Evolutionary conservation across 2,329 filamentous ascomycete species (phyloP), one percentile per base, ranked within the genome.

Genomic region (Metarhizium brunneum): DNA sequence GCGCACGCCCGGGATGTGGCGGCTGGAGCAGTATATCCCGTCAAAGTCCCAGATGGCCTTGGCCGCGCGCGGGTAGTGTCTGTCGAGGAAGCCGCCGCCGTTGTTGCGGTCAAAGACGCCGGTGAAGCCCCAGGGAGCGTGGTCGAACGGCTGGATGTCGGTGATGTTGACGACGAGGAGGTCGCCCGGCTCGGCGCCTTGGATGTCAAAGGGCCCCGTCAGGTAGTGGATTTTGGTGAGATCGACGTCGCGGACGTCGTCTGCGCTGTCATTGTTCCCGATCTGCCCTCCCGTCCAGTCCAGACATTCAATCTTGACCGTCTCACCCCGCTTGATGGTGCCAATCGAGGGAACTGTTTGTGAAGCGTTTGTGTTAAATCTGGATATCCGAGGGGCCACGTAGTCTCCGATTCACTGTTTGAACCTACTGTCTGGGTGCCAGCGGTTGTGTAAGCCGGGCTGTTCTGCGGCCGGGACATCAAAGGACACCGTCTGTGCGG

Each of bases 251-350:
- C 84, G 84, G 56, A 96, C 74, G 66, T 96, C 92, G 64, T 96
- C 88, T n/a, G 92, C 92, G 36, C 81, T 87, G 69, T 96, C 91
- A 61, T 92, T 87, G 71, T 96, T 95, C 55, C 82, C 80, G 65
- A 96, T 95, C 64, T 96, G 91, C 2, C 91, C 91, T 25, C 84
- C 83, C 5, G 83, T 85, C 84, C 90, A 95, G 73, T 95, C 90
- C 7, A 94, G 76, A 65, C 92, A 96, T 76, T 96, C 90, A 61
- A 96, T 95, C 72, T 95, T 95, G 61, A 96, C 91, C 0, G 88
- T 88, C 72, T 96, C 92, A 35, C 86, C 86, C 65, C 92, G 85
- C 63, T 87, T 85, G 65, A 96, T 90, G 1, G 80, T 83, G 36
- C 78, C 87, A 52, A 78, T 80, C 55, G 80, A 83, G 0, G 92